These are phyloP conservation scores for Allantophomopsis cytisporea DNA, from an alignment of 2,329 filamentous ascomycete genomes.

Conservation along the genomic window DNA sequence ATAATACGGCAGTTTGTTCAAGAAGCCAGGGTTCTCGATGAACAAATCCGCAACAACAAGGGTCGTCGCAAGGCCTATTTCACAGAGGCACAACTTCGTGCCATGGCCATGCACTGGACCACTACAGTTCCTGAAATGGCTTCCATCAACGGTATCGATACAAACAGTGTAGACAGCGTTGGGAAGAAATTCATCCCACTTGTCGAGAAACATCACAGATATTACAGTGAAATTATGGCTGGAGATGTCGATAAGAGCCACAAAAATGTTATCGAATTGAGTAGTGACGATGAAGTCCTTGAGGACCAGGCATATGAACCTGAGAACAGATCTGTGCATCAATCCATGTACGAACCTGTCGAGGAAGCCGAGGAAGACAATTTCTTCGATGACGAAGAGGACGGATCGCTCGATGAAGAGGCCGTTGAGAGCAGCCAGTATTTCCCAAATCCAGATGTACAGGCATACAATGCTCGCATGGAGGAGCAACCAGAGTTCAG, in stretches of 20 bases:
- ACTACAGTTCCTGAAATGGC: constrained; percentile 46
- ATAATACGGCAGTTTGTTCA: constrained; percentile 52
- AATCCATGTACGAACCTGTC: constrained; percentile 1
- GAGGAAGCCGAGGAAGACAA: not conserved
- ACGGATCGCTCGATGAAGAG: not conserved
- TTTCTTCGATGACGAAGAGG: not conserved
- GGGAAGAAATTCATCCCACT: constrained; percentile 48
- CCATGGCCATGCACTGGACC: constrained; percentile 63
- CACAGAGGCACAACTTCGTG: constrained; percentile 52
- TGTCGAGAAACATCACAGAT: constrained; percentile 30
- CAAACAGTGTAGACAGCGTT: constrained; percentile 45
- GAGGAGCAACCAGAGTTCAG: no score
- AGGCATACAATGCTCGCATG: not conserved
- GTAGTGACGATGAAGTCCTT: constrained; percentile 24
- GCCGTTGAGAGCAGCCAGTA: not conserved
- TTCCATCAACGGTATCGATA: constrained; percentile 47
- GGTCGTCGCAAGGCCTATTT: constrained; percentile 47
- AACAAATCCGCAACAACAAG: constrained; percentile 45
- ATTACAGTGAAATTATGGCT: constrained; percentile 35
- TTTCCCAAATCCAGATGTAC: not conserved
- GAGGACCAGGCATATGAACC: not conserved
- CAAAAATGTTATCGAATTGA: constrained; percentile 38
- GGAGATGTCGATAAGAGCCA: constrained; percentile 16
- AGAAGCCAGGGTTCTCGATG: constrained; percentile 45
- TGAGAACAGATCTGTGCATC: not conserved